A percentile compares a stretch with the other conserved stretches of the same genome.
These are phyloP conservation scores for Dictyostelium capitatum DNA, from an alignment of 78 protist genomes.

Conservation along the genomic window DNA sequence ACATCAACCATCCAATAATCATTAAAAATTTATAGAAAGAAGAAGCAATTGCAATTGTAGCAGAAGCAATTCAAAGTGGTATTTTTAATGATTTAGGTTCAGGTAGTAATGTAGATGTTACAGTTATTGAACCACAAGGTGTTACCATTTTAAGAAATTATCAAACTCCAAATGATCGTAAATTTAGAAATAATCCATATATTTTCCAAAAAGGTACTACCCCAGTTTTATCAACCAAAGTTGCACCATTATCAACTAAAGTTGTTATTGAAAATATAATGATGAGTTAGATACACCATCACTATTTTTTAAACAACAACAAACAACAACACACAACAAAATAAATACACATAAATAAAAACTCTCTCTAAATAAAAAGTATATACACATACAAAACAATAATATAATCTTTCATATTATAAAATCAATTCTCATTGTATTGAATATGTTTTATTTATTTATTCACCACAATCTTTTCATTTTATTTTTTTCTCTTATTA, in stretches of 20 bases:
- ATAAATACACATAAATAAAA: not conserved
- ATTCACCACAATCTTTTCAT: too few relatives aligned
- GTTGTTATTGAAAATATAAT: conserved; percentile 21
- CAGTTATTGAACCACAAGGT: conserved; percentile 89
- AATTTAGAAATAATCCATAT: conserved; percentile 60
- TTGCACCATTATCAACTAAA: conserved; percentile 29
- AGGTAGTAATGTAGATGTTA: conserved; percentile 97
- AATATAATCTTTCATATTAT: too few relatives aligned
- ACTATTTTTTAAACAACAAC: not conserved
- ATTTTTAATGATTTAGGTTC: conserved; percentile 99
- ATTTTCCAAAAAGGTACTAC: conserved; percentile 68
- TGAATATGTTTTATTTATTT: too few relatives aligned
- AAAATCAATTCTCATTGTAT: too few relatives aligned
- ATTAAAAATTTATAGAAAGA: conserved; percentile 56
- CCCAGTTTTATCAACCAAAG: conserved; percentile 31
- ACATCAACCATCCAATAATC: too few relatives aligned
- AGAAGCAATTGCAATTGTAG: conserved; percentile 95
- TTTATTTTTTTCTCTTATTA: too few relatives aligned
- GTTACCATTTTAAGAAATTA: conserved; percentile 69
- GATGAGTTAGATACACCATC: not conserved
- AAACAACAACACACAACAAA: not conserved
- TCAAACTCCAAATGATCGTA: conserved; percentile 80
- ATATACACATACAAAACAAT: not conserved
- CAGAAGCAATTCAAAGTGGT: conserved; percentile 97
- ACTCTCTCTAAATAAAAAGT: not conserved